These are phyloP conservation scores for Magnaporthiopsis rhizophila DNA, from an alignment of 2,329 filamentous ascomycete genomes.

Conservation along the genomic window DNA sequence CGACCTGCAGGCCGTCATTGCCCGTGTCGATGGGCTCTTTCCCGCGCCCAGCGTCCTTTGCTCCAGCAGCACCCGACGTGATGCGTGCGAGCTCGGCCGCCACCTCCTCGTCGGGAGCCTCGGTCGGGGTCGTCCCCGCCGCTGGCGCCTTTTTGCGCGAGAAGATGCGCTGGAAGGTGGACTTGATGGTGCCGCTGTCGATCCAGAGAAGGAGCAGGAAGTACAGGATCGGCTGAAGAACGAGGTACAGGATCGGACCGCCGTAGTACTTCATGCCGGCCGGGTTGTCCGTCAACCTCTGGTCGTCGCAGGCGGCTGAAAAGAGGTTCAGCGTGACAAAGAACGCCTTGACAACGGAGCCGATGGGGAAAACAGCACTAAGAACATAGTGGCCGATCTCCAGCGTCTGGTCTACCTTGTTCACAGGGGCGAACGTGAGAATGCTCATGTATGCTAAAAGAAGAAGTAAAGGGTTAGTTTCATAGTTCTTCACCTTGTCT, in stretches of 20 bases:
- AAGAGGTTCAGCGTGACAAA: slow-evolving; percentile 79
- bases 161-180: slow-evolving; percentile 38
- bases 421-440: slow-evolving; percentile 65
- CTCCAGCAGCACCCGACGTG: slow-evolving; percentile 21
- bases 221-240: slow-evolving; percentile 63
- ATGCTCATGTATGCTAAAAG: slow-evolving; percentile 64
- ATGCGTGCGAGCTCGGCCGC: slow-evolving; percentile 52
- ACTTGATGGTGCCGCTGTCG: slow-evolving; percentile 64
- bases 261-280: slow-evolving; percentile 68
- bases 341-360: slow-evolving; percentile 64
- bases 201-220: slow-evolving; percentile 70
- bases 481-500: too few relatives aligned
- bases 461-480: slow-evolving; percentile 2
- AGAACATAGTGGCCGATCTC: slow-evolving; percentile 68
- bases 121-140: slow-evolving; percentile 9
- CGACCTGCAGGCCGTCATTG: slow-evolving; percentile 64
- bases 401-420: slow-evolving; percentile 59
- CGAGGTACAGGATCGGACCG: slow-evolving; percentile 75
- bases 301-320: slow-evolving; percentile 64
- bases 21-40: background rate
- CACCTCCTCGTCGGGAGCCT: slow-evolving; percentile 47
- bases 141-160: slow-evolving; percentile 17
- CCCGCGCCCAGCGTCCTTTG: background rate
- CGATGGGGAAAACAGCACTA: slow-evolving; percentile 66
- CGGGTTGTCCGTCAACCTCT: slow-evolving; percentile 57